A percentile compares a stretch with the other conserved stretches of the same genome.
Conservation (phyloP, 371 early-diverging fungal genomes). For the Massospora cicadina region DNA sequence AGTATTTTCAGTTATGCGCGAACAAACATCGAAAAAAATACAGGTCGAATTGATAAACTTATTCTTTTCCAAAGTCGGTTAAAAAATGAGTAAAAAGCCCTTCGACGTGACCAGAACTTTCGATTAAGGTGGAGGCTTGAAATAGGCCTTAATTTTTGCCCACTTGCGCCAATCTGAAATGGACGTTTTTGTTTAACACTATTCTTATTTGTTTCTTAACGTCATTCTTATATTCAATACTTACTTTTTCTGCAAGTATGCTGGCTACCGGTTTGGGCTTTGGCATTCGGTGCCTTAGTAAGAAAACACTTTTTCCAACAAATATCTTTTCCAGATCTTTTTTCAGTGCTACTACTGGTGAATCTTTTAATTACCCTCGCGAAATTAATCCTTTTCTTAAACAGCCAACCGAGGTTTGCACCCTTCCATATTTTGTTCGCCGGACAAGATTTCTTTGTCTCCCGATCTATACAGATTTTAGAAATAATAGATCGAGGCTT, state of each 20-base stretch:
- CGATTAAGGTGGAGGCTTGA: too few relatives aligned
- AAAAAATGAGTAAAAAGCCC: too few relatives aligned
- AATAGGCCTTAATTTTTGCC: too few relatives aligned
- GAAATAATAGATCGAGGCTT: conserved; percentile 41
- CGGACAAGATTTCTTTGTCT: conserved; percentile 39
- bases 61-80: too few relatives aligned
- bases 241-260: neutral
- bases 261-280: neutral
- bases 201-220: neutral
- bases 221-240: neutral
- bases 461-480: conserved; percentile 54
- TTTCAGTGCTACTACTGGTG: conserved; percentile 8
- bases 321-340: neutral
- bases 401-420: neutral
- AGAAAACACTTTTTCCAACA: neutral
- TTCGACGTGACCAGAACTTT: too few relatives aligned
- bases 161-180: too few relatives aligned
- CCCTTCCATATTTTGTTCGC: conserved; percentile 25
- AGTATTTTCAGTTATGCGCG: too few relatives aligned
- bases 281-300: neutral
- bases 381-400: conserved; percentile 1
- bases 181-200: too few relatives aligned
- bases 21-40: too few relatives aligned
- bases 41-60: too few relatives aligned
- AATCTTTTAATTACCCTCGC: neutral